Conservation (phyloP, 306 rosid species). For the Vigna trinervia region DNA sequence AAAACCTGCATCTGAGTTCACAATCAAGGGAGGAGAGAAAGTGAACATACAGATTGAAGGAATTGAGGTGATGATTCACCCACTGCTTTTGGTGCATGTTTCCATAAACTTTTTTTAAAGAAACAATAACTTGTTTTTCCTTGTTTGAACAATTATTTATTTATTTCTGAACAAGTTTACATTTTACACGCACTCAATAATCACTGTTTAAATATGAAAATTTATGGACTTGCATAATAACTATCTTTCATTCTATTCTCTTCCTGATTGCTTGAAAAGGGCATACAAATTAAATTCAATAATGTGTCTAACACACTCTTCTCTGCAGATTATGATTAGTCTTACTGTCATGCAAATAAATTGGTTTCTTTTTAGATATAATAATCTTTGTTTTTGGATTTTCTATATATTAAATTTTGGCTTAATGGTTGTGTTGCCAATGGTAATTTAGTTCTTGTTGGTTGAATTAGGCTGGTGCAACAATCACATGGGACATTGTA, state of each 20-base stretch:
- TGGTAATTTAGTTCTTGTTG: conserved; percentile 20
- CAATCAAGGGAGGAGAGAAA: conserved; percentile 98
- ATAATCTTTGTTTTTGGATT: neutral
- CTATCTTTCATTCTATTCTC: neutral
- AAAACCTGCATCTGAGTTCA: conserved; percentile 95
- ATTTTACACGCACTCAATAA: neutral
- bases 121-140: neutral
- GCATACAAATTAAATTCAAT: neutral
- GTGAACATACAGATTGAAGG: conserved; percentile 98
- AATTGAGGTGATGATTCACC: conserved; percentile 76
- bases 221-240: neutral
- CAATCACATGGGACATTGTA: conserved; percentile 93
- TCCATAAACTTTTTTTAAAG: neutral
- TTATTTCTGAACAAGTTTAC: neutral
- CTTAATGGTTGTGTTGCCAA: neutral
- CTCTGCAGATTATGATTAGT: conserved; percentile 27
- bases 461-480: conserved; percentile 72
- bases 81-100: neutral
- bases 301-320: neutral
- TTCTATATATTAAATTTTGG: neutral
- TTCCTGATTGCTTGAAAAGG: neutral
- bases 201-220: neutral
- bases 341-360: conserved; percentile 28
- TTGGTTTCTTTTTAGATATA: conserved; percentile 4
- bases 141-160: neutral